Base-by-base conservation (phyloP, 2,329 filamentous ascomycete genomes). In the Fonsecaea nubica region DNA sequence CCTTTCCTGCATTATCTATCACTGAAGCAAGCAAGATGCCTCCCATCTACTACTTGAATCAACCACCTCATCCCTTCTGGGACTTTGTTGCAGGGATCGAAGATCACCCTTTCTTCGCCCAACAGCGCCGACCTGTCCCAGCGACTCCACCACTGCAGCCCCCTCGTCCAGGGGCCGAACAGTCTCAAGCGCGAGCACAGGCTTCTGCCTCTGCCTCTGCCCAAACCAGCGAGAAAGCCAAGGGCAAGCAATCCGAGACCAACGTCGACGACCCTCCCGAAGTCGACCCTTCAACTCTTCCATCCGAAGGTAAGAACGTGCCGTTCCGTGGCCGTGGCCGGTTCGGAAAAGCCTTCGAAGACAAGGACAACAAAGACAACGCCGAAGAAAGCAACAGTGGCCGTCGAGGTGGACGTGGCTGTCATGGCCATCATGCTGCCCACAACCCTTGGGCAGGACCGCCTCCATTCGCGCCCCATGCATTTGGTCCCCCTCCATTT, bases 31-130 rank as follows among this genome's bases (percentile, higher is more conserved):
- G 48, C 71, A 81, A 74, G 64, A 86, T 86, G 84, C 81, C 84
- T 73, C 82, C 82, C 70, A 77, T 86, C 66, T 79, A 80, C 65
- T 83, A 85, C 74, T 80, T 85, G 61, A 74, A 73, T 63, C 64
- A 71, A 21, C 70, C 69, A 35, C 70, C 68, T 40, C 72, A 81
- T 72, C 82, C 84, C 59, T 85, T 87, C 74, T 86, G 85, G 85
- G 84, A 87, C 74, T 84, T 83, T 66, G 71, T 86, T 61, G 79
- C 82, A 60, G 78, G 76, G 67, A 77, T 87, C 12, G 84, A 86
- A 70, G 74, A 78, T 30, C 80, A 84, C 72, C 80, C 83, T 32
- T 80, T 81, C 75, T 82, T 81, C 68, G 74, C 74, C 60, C 76
- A 76, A 68, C 75, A 77, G 59, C 75, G 73, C 58, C 74, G 67